These are phyloP conservation scores for Kodamaea sp. DNA, from an alignment of 1,139 yeast genomes.

Conservation along the genomic window DNA sequence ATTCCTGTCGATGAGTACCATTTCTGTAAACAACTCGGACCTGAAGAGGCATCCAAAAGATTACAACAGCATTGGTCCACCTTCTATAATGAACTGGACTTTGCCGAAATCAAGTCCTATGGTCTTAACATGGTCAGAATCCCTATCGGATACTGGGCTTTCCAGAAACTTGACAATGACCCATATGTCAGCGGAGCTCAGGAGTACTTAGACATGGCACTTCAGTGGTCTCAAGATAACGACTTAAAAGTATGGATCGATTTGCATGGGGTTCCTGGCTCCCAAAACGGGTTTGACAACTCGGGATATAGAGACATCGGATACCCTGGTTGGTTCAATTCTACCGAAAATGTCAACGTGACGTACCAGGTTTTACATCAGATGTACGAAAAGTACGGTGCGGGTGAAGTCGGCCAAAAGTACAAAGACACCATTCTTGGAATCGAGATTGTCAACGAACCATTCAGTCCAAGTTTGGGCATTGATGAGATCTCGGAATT, in stretches of 20 bases:
- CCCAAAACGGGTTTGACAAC: slow-evolving; percentile 73
- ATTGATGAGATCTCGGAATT: slow-evolving; percentile 38
- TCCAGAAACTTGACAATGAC: slow-evolving; percentile 46
- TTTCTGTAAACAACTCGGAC: slow-evolving; percentile 49
- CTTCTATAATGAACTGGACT: slow-evolving; percentile 58
- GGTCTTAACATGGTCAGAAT: slow-evolving; percentile 65
- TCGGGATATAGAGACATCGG: slow-evolving; percentile 55
- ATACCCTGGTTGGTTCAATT: slow-evolving; percentile 52
- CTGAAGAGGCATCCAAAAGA: slow-evolving; percentile 40
- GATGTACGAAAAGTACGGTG: slow-evolving; percentile 48
- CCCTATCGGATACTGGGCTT: slow-evolving; percentile 74
- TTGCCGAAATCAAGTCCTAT: slow-evolving; percentile 41
- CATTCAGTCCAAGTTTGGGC: slow-evolving; percentile 49
- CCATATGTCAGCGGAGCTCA: slow-evolving; percentile 63
- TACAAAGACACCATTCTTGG: slow-evolving; percentile 57
- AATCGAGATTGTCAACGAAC: slow-evolving; percentile 66
- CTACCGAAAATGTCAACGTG: slow-evolving; percentile 40
- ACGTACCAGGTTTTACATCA: slow-evolving; percentile 46
- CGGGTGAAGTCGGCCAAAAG: slow-evolving; percentile 25
- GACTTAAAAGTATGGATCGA: slow-evolving; percentile 62
- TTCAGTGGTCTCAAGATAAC: slow-evolving; percentile 53
- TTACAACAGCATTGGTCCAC: slow-evolving; percentile 55
- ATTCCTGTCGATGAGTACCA: slow-evolving; percentile 58
- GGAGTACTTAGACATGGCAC: slow-evolving; percentile 52
- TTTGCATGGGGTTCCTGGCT: slow-evolving; percentile 66